A percentile compares a stretch with the other conserved stretches of the same genome.
Evolutionary conservation across 192 early-diverging fungal genomes (phyloP).

Genomic region (Coemansia sp.): DNA sequence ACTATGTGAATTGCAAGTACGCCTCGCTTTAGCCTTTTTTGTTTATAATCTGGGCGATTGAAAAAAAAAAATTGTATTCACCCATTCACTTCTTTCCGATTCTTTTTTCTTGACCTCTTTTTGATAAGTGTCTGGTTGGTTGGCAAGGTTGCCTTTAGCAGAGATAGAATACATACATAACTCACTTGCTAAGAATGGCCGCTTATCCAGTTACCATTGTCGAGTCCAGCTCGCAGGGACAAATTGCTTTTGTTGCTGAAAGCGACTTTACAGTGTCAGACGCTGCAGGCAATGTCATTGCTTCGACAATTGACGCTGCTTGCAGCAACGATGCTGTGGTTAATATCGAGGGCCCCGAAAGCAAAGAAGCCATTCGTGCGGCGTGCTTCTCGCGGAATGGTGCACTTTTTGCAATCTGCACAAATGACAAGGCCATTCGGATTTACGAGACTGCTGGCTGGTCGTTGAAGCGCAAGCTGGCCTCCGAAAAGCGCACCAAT

Average conservation of each 20-base stretch:
- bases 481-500: constrained; percentile 69
- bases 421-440: constrained; percentile 67
- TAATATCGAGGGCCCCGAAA: constrained; percentile 21
- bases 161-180: not conserved
- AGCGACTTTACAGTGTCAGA: constrained; percentile 31
- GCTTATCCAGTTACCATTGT: constrained; percentile 21
- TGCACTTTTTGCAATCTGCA: constrained; percentile 60
- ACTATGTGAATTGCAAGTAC: not conserved
- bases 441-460: constrained; percentile 65
- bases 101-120: not conserved
- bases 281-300: constrained; percentile 27
- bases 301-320: constrained; percentile 17
- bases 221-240: constrained; percentile 31
- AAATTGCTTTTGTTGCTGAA: constrained; percentile 25
- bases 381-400: constrained; percentile 62
- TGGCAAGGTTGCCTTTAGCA: no score
- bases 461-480: constrained; percentile 54
- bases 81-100: not conserved
- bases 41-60: not conserved
- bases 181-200: not conserved
- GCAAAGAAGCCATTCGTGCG: constrained; percentile 49
- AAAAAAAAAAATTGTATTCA: not conserved
- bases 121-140: not conserved
- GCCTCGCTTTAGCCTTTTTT: not conserved
- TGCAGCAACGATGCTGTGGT: not conserved